Percentiles rank a stretch among this genome's conserved stretches.
Conservation (phyloP, 2,329 filamentous ascomycete genomes). For the Ceratocystis alfenasii region DNA sequence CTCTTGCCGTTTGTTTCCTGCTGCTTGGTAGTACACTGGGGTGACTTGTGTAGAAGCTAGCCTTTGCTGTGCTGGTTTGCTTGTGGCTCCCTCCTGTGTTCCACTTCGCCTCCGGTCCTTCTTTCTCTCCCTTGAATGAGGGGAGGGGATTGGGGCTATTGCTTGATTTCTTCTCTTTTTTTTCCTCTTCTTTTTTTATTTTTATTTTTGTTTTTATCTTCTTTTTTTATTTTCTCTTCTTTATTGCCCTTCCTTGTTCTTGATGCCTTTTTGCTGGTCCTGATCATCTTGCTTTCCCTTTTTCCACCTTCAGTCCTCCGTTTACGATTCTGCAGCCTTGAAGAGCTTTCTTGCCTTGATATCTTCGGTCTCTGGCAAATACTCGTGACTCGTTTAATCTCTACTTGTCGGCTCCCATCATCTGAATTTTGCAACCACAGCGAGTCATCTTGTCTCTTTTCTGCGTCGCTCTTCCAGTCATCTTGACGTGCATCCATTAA, state of each 20-base stretch:
- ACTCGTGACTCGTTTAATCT: neutral
- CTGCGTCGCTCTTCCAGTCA: neutral
- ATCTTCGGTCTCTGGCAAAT: neutral
- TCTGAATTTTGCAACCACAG: neutral
- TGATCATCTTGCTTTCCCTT: conserved; percentile 6
- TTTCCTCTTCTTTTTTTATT: neutral
- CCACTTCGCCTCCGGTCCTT: conserved; percentile 17
- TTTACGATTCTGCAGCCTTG: neutral
- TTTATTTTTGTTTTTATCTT: neutral
- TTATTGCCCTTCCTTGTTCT: neutral
- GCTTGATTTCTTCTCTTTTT: conserved; percentile 5
- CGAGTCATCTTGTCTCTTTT: neutral
- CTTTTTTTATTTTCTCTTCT: conserved; percentile 1
- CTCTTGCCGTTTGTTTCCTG: conserved; percentile 11
- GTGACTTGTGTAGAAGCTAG: neutral
- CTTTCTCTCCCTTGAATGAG: conserved; percentile 19
- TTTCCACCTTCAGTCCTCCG: neutral
- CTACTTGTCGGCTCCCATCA: neutral
- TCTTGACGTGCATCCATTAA: neutral
- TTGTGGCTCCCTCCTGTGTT: conserved; percentile 3
- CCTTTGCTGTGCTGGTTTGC: neutral
- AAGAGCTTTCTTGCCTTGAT: neutral
- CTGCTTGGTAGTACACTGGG: neutral
- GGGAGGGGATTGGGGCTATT: conserved; percentile 8
- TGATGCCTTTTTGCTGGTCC: neutral